Percentiles rank a stretch among this genome's conserved stretches.
Evolutionary conservation across 305 asterid species (phyloP).

Genomic region (Fraxinus dipetala): DNA sequence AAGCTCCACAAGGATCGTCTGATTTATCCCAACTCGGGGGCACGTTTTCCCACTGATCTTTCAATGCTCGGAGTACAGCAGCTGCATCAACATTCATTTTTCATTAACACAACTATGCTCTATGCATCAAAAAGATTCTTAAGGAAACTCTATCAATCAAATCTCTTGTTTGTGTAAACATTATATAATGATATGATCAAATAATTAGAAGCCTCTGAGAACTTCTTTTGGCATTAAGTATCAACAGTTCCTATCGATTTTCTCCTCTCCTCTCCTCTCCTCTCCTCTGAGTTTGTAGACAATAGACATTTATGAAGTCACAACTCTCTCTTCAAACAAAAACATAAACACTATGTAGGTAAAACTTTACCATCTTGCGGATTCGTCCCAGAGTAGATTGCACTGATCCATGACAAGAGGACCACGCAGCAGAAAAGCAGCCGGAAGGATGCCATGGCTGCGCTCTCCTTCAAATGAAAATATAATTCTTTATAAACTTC

Average conservation of each 20-base stretch:
- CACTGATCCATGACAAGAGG: constrained; percentile 18
- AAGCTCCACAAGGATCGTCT: constrained; percentile 73
- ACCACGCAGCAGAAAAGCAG: constrained; percentile 36
- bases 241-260: background rate
- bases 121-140: background rate
- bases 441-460: constrained; percentile 44
- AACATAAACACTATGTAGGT: background rate
- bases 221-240: background rate
- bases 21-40: constrained; percentile 81
- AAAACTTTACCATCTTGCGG: constrained; percentile 57
- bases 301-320: background rate
- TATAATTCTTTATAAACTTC: background rate
- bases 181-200: background rate
- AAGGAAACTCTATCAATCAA: background rate
- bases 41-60: constrained; percentile 70
- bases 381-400: constrained; percentile 35
- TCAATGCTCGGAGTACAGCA: constrained; percentile 68
- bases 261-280: background rate
- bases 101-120: background rate
- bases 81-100: constrained; percentile 38
- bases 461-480: background rate
- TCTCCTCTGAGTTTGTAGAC: background rate
- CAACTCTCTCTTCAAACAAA: background rate
- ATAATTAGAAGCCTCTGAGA: background rate
- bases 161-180: background rate